phyloP scores from a whole-genome alignment of 352 stramenopile genomes.

The Pythium aquatile region DNA sequence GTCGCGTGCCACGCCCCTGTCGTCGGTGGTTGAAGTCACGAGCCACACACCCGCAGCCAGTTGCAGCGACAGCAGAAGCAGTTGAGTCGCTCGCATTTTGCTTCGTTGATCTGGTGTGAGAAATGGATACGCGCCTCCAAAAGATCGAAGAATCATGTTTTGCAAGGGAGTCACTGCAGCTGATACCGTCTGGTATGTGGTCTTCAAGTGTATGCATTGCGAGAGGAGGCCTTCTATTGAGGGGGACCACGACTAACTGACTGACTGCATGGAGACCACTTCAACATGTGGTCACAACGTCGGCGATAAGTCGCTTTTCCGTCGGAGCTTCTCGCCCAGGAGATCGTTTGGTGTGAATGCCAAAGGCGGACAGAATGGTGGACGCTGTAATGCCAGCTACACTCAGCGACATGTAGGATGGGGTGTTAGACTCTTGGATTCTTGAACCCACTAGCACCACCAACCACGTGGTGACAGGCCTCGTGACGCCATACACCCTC shows the following conservation, averaged over 20 bases:
- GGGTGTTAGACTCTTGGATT: too few species aligned
- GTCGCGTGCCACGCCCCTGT: neutral
- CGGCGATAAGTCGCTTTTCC: neutral
- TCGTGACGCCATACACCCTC: too few species aligned
- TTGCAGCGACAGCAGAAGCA: neutral
- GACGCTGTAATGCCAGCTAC: too few species aligned
- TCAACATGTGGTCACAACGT: neutral
- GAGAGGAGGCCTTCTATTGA: neutral
- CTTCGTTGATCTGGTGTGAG: neutral
- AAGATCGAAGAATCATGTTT: conserved; percentile 26
- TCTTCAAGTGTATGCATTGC: neutral
- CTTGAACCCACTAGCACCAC: too few species aligned
- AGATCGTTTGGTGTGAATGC: too few species aligned
- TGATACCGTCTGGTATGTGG: too few species aligned
- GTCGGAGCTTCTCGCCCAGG: neutral
- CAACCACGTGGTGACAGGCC: too few species aligned
- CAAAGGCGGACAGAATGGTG: too few species aligned
- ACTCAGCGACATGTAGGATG: too few species aligned
- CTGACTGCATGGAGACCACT: neutral
- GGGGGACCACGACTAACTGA: neutral
- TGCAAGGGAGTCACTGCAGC: neutral
- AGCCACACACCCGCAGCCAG: neutral
- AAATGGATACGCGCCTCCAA: conserved; percentile 9
- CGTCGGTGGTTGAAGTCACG: neutral
- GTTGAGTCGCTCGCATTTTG: neutral